Conservation (phyloP, 2,329 filamentous ascomycete species). For the Cephalotrichum gorgonifer region DNA sequence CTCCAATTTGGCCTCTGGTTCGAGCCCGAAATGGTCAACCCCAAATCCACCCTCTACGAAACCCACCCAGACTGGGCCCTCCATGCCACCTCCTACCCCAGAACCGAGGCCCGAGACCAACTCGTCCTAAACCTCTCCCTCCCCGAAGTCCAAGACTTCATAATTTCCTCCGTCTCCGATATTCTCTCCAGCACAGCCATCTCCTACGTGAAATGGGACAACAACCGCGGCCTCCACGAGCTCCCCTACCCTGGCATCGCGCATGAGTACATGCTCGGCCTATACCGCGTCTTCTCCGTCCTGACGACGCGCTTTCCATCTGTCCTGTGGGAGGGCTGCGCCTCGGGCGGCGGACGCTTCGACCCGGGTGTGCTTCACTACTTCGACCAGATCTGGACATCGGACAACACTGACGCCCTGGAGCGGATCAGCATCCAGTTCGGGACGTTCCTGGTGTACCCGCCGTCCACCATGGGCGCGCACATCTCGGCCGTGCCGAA, state of each 20-base stretch:
- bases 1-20: constrained; percentile 57
- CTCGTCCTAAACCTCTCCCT: constrained; percentile 52
- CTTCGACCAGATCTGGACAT: constrained; percentile 57
- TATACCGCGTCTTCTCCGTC: constrained; percentile 51
- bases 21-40: constrained; percentile 59
- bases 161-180: constrained; percentile 43
- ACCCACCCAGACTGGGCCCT: constrained; percentile 56
- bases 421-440: constrained; percentile 53
- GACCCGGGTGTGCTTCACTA: constrained; percentile 54
- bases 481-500: constrained; percentile 54
- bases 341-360: constrained; percentile 54
- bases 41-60: constrained; percentile 48
- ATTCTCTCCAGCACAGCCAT: constrained; percentile 44
- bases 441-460: constrained; percentile 53
- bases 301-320: constrained; percentile 50
- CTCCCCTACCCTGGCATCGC: constrained; percentile 38
- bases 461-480: constrained; percentile 53
- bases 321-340: constrained; percentile 57
- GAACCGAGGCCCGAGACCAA: constrained; percentile 45
- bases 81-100: constrained; percentile 43
- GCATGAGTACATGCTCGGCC: constrained; percentile 52
- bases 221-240: constrained; percentile 56
- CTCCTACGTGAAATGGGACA: constrained; percentile 58
- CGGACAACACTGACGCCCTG: constrained; percentile 53
- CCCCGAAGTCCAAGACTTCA: constrained; percentile 51